Evolutionary conservation across 1,139 yeast genomes (phyloP), one percentile per base, ranked within the genome.

Genomic region (Pichia sp.): DNA sequence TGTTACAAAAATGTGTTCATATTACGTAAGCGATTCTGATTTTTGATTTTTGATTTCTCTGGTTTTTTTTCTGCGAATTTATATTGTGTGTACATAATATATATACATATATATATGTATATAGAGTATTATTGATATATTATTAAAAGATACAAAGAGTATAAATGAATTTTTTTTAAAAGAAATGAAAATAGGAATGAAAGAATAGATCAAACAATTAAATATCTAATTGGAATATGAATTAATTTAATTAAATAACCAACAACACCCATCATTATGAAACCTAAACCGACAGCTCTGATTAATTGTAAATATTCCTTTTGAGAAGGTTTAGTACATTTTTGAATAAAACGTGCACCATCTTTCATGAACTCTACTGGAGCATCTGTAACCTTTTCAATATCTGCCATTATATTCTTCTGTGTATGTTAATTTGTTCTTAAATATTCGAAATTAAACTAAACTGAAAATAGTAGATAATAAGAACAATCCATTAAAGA

Each of bases 161-260:
- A n/a, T n/a, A n/a, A n/a, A n/a, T n/a, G n/a, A n/a, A n/a, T n/a
- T n/a, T n/a, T n/a, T n/a, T n/a, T n/a, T n/a, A n/a, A n/a, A n/a
- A n/a, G n/a, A 24, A 4, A 8, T 10, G 22, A 12, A 24, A 20
- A 23, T 22, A 33, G 23, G 27, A 24, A 23, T 6, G n/a, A n/a
- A n/a, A n/a, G n/a, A n/a, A n/a, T n/a, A 33, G n/a, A 33, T 33
- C 76, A 90, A 56, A 90, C 97, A 70, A 90, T 89, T 71, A 90
- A 80, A 71, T 89, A 94, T 73, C 97, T 85, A 71, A 90, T 89
- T 63, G 98, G 98, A 61, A 90, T 90, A 70, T 90, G 98, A 61
- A 90, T 77, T 65, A 90, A 78, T 72, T 92, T 92, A 69, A 92
- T 95, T 60, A 82, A 86, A 70, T 89, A 92, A 49, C 98, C 98